A percentile compares a stretch with the other conserved stretches of the same genome.
Conservation (phyloP, 78 protist genomes). For the Isochrysis galbana region DNA sequence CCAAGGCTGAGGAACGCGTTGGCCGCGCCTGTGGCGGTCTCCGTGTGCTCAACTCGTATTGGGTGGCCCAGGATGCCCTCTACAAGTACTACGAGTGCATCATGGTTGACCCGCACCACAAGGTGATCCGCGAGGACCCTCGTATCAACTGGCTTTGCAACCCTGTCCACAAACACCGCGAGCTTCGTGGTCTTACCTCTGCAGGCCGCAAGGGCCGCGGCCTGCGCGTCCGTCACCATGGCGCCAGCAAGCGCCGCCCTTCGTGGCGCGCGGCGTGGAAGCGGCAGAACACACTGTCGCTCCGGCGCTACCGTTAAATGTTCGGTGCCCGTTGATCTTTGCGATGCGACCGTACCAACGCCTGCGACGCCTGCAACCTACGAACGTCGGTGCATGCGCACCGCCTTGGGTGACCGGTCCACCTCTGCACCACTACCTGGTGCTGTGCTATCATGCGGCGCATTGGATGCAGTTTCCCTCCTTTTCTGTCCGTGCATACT, state of each 20-base stretch:
- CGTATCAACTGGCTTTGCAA: conserved; percentile 97
- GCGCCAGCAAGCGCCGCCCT: conserved; percentile 79
- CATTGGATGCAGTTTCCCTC: too few relatives aligned
- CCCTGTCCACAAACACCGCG: conserved; percentile 93
- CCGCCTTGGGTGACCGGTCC: too few relatives aligned
- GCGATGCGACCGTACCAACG: too few relatives aligned
- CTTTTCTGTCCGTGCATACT: too few relatives aligned
- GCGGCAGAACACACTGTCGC: conserved; percentile 83
- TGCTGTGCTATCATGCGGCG: too few relatives aligned
- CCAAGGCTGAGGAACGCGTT: conserved; percentile 96
- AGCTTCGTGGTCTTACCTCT: conserved; percentile 96
- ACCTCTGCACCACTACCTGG: too few relatives aligned
- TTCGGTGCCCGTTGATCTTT: too few relatives aligned
- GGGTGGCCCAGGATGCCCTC: conserved; percentile 94
- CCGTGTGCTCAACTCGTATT: conserved; percentile 99
- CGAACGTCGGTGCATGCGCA: too few relatives aligned
- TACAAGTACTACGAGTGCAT: conserved; percentile 99
- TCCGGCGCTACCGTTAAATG: conserved; percentile 93
- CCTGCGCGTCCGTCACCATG: conserved; percentile 76
- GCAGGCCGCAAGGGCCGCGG: conserved; percentile 95
- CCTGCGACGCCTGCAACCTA: too few relatives aligned
- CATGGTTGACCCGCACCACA: conserved; percentile 95
- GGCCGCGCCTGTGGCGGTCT: conserved; percentile 89
- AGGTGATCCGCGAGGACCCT: conserved; percentile 96
- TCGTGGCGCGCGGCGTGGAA: conserved; percentile 95